Percentiles rank a stretch among this genome's conserved stretches.
Evolutionary conservation across 2,329 filamentous ascomycete genomes (phyloP).

Genomic region (Leptosphaerulina australis): DNA sequence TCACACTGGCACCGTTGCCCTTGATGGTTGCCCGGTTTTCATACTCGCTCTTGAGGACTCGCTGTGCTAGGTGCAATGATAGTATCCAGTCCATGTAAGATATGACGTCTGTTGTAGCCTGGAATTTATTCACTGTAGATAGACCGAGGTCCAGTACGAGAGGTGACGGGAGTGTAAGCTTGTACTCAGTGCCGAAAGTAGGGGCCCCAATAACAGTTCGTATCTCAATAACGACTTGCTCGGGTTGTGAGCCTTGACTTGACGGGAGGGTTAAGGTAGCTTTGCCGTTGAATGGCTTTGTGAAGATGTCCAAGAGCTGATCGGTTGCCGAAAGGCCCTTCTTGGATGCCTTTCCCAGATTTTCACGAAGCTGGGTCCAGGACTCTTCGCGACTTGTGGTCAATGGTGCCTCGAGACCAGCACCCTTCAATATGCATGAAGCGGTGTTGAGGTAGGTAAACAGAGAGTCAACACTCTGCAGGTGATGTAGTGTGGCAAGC

Average conservation of each 20-base stretch:
- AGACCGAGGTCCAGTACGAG: constrained; percentile 37
- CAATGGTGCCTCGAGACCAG: constrained; percentile 39
- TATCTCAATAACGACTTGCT: constrained; percentile 35
- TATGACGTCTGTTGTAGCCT: constrained; percentile 34
- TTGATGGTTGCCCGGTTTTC: constrained; percentile 24
- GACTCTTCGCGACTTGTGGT: constrained; percentile 35
- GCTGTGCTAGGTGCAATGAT: constrained; percentile 40
- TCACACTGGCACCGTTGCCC: constrained; percentile 32
- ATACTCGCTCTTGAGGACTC: constrained; percentile 35
- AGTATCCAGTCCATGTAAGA: constrained; percentile 45
- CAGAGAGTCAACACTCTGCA: constrained; percentile 45
- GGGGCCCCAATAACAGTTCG: constrained; percentile 44
- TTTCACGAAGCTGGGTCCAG: constrained; percentile 36
- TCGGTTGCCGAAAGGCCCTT: constrained; percentile 41
- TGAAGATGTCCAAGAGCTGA: constrained; percentile 39
- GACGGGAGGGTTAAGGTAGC: constrained; percentile 38
- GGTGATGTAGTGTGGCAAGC: constrained; percentile 60
- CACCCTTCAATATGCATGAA: constrained; percentile 31
- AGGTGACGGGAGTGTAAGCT: constrained; percentile 39
- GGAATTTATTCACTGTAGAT: constrained; percentile 38
- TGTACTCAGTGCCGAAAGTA: constrained; percentile 45
- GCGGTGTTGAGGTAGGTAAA: constrained; percentile 41
- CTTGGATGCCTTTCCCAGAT: constrained; percentile 34
- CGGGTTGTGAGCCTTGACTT: constrained; percentile 22
- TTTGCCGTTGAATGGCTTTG: constrained; percentile 38